Percentiles rank a stretch among this genome's conserved stretches.
Conservation (phyloP, 1,284 basidiomycete species). For the Sanghuangporus weigelae region DNA sequence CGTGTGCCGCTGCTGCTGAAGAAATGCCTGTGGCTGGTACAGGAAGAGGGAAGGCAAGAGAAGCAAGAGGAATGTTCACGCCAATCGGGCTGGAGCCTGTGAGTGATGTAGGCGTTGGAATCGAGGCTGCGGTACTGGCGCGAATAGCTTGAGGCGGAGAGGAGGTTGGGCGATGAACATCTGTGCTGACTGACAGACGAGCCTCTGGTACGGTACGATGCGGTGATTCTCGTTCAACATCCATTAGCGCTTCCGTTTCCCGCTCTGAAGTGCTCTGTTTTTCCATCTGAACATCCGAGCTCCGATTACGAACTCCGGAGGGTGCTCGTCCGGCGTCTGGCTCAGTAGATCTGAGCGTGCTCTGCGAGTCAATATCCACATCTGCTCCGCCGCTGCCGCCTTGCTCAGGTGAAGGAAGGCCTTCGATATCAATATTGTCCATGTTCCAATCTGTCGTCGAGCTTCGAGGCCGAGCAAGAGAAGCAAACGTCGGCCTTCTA, state of each 20-base stretch:
- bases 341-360: background rate
- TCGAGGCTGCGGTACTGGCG: constrained; percentile 16
- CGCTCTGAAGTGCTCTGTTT: background rate
- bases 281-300: background rate
- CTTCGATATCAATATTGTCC: background rate
- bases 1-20: too few relatives aligned
- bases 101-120: background rate
- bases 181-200: background rate
- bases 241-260: background rate
- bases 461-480: constrained; percentile 18
- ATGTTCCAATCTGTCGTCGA: constrained; percentile 16
- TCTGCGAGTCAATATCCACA: background rate
- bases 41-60: too few relatives aligned
- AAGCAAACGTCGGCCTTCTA: constrained; percentile 20
- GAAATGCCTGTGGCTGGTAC: too few relatives aligned
- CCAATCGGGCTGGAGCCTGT: background rate
- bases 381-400: background rate
- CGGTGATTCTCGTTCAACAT: background rate
- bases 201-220: background rate
- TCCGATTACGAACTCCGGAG: background rate
- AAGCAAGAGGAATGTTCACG: too few relatives aligned
- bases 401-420: background rate
- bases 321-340: background rate
- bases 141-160: background rate
- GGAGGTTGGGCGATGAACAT: background rate